These are phyloP conservation scores for Sclerospora graminicola DNA, from an alignment of 352 stramenopile species.

Conservation along the genomic window DNA sequence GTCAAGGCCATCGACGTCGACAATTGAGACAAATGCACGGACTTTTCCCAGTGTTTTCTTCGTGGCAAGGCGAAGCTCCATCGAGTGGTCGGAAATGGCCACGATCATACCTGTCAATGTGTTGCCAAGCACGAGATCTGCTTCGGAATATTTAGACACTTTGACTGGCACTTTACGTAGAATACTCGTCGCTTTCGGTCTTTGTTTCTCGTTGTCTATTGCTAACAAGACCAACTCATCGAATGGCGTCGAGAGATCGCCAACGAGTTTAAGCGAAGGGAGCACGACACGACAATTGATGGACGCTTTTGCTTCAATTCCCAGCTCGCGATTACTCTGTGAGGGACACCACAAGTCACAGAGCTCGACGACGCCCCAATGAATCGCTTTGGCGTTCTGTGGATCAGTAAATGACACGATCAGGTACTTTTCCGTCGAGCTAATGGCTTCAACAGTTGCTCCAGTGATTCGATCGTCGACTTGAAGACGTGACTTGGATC, in stretches of 20 bases:
- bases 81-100: conserved; percentile 69
- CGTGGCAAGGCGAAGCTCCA: conserved; percentile 78
- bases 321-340: conserved; percentile 33
- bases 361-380: conserved; percentile 59
- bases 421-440: conserved; percentile 44
- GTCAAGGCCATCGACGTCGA: conserved; percentile 62
- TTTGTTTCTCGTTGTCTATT: conserved; percentile 38
- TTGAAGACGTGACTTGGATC: conserved; percentile 54
- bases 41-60: conserved; percentile 71
- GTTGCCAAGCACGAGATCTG: conserved; percentile 55
- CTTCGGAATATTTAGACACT: conserved; percentile 59
- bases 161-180: conserved; percentile 27
- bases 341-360: conserved; percentile 73
- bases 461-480: conserved; percentile 28
- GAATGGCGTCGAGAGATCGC: conserved; percentile 54
- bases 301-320: conserved; percentile 38
- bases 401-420: conserved; percentile 52
- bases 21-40: conserved; percentile 63
- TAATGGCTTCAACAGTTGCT: conserved; percentile 44
- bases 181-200: conserved; percentile 22
- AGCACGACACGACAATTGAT: conserved; percentile 36
- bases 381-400: conserved; percentile 18
- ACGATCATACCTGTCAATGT: conserved; percentile 57
- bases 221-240: conserved; percentile 57
- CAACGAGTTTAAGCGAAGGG: conserved; percentile 27